Percentiles rank a stretch among this genome's conserved stretches.
Conservation (phyloP, 2,329 filamentous ascomycete species). For the Arthrobotrys iridis region DNA sequence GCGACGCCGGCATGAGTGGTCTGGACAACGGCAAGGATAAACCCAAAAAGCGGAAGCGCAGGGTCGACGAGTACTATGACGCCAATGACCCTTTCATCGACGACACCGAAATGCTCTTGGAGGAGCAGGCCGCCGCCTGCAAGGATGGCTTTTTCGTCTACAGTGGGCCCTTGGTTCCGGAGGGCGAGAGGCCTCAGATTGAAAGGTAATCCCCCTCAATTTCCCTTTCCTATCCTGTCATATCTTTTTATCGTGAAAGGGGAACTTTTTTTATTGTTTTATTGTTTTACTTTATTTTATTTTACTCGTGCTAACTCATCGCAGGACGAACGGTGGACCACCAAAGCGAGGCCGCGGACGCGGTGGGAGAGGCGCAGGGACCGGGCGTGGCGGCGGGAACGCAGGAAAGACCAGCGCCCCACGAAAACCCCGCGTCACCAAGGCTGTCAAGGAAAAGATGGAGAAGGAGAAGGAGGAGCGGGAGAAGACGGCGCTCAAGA, state of each 20-base stretch:
- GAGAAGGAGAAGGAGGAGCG: slow-evolving; percentile 83
- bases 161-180: slow-evolving; percentile 86
- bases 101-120: slow-evolving; percentile 93
- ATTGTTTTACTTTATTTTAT: background rate
- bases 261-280: too few species aligned
- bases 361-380: slow-evolving; percentile 66
- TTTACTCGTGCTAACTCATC: slow-evolving; percentile 60
- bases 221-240: background rate
- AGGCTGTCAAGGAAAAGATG: slow-evolving; percentile 82
- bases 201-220: slow-evolving; percentile 67
- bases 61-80: slow-evolving; percentile 80
- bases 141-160: slow-evolving; percentile 99
- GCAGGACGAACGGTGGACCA: slow-evolving; percentile 75
- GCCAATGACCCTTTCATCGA: slow-evolving; percentile 87
- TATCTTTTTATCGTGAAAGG: background rate
- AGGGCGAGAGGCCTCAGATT: slow-evolving; percentile 78
- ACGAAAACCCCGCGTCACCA: slow-evolving; percentile 85
- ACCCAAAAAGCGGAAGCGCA: slow-evolving; percentile 78
- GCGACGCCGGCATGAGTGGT: slow-evolving; percentile 72
- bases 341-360: slow-evolving; percentile 65
- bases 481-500: slow-evolving; percentile 63
- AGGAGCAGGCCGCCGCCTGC: slow-evolving; percentile 91
- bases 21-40: slow-evolving; percentile 66
- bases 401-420: slow-evolving; percentile 65
- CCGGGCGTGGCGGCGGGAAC: slow-evolving; percentile 64